Percentiles rank a stretch among this genome's conserved stretches.
These are phyloP conservation scores for Solanum dulcamara DNA, from an alignment of 257 asterid genomes.

Conservation along the genomic window DNA sequence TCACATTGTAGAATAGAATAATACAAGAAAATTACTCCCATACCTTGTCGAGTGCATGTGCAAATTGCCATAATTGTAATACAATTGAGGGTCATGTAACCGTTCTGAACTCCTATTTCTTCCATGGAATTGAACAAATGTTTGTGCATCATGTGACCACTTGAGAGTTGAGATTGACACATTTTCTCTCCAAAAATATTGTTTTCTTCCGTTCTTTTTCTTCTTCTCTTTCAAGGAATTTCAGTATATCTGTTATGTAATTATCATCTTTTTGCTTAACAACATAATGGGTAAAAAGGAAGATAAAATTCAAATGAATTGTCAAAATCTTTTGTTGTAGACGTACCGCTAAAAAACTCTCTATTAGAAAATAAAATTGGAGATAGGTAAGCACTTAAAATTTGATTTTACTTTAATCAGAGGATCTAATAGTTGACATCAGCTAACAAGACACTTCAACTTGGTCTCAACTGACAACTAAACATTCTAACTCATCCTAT, in stretches of 20 bases:
- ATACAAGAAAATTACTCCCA: background rate
- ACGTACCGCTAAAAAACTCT: background rate
- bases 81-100: background rate
- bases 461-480: background rate
- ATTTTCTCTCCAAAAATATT: background rate
- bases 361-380: background rate
- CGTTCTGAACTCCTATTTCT: background rate
- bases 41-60: background rate
- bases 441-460: background rate
- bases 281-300: background rate
- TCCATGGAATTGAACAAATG: conserved; percentile 13
- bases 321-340: background rate
- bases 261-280: background rate
- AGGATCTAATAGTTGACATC: background rate
- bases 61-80: background rate
- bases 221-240: background rate
- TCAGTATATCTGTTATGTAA: background rate
- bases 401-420: background rate
- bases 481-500: background rate
- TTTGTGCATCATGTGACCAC: conserved; percentile 3
- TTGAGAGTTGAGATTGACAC: background rate
- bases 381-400: background rate
- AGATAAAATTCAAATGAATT: background rate
- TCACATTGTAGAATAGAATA: background rate
- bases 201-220: background rate